Conservation (phyloP, 2,329 filamentous ascomycete genomes). For the Pseudocercospora cruenta region DNA sequence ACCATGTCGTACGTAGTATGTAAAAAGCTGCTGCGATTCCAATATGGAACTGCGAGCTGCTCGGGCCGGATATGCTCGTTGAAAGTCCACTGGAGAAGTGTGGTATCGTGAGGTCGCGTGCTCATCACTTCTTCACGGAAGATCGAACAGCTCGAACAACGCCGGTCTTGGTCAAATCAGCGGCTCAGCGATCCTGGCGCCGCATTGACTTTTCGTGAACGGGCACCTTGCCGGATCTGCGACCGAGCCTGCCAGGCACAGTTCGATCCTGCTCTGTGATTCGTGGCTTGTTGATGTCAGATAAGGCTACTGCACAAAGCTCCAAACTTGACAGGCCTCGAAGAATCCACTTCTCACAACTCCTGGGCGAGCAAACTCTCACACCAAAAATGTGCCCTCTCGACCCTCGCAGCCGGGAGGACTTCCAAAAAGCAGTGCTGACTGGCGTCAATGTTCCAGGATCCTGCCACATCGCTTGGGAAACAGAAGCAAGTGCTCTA, state of each 20-base stretch:
- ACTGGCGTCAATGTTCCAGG: neutral
- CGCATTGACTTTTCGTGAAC: neutral
- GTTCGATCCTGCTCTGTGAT: neutral
- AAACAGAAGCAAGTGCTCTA: neutral
- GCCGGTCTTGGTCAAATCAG: neutral
- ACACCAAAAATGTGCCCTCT: neutral
- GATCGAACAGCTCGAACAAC: too few species aligned
- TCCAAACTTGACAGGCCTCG: neutral
- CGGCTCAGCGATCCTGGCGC: neutral
- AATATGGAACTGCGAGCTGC: neutral
- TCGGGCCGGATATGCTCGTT: neutral
- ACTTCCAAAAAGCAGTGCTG: slow-evolving; percentile 4
- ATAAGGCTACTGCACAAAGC: slow-evolving; percentile 3
- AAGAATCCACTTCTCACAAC: neutral
- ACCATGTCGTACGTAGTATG: too few species aligned
- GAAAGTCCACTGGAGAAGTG: neutral
- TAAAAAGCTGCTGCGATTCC: neutral
- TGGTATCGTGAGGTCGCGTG: too few species aligned
- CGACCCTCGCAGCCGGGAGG: neutral
- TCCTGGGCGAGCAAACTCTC: neutral
- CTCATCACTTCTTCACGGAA: too few species aligned
- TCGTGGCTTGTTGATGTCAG: neutral
- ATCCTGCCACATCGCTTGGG: neutral
- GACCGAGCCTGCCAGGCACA: neutral
- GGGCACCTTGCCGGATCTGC: slow-evolving; percentile 2